phyloP scores from a whole-genome alignment of 2,329 filamentous ascomycete species.

The Pseudonectria foliicola region DNA sequence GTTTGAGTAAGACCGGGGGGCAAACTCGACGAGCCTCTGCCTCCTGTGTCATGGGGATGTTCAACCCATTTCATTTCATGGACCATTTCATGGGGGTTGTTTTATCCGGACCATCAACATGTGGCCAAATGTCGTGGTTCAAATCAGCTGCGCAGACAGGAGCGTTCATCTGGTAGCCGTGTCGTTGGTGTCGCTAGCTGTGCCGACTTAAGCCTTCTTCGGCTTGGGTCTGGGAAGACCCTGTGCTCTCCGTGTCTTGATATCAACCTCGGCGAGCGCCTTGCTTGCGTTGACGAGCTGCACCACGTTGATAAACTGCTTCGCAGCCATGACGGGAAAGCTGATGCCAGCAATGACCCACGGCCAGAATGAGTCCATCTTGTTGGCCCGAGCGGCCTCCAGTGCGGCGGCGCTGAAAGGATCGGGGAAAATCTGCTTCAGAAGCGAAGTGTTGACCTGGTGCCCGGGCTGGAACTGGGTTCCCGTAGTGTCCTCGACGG shows the following conservation, averaged over 20 bases:
- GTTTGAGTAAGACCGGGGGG: too few species aligned
- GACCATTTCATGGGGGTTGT: too few species aligned
- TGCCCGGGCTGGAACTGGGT: constrained; percentile 56
- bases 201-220: constrained; percentile 23
- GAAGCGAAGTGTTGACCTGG: constrained; percentile 61
- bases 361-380: constrained; percentile 64
- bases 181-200: too few species aligned
- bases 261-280: constrained; percentile 89
- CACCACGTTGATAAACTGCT: constrained; percentile 90
- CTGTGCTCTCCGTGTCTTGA: constrained; percentile 49
- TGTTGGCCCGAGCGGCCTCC: constrained; percentile 89
- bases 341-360: constrained; percentile 74
- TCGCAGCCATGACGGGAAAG: constrained; percentile 79
- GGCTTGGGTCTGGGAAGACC: constrained; percentile 43
- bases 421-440: constrained; percentile 73
- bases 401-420: constrained; percentile 89
- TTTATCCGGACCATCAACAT: too few species aligned
- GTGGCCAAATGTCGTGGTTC: too few species aligned
- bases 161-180: too few species aligned
- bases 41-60: too few species aligned
- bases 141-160: too few species aligned
- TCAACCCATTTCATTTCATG: too few species aligned
- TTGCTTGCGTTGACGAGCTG: constrained; percentile 90
- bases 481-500: constrained; percentile 46
- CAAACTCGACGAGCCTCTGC: too few species aligned